Percentiles rank a stretch among this genome's conserved stretches.
These are phyloP conservation scores for Clonostachys sp. DNA, from an alignment of 2,329 filamentous ascomycete species.

Conservation along the genomic window DNA sequence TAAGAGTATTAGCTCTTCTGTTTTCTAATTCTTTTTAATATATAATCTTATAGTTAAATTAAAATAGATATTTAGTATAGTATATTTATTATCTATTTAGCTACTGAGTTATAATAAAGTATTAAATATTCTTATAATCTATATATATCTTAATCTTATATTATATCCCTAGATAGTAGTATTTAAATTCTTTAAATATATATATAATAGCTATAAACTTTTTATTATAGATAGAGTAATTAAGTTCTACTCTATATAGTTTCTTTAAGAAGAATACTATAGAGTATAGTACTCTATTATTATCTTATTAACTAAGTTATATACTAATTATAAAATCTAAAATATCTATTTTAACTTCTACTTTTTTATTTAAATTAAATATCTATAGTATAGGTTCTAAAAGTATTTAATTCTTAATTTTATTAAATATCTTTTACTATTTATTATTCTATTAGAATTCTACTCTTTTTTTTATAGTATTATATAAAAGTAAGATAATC, in stretches of 20 bases:
- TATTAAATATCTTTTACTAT: background rate
- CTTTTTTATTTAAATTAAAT: background rate
- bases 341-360: background rate
- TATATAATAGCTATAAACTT: background rate
- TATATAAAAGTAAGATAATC: background rate
- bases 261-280: background rate
- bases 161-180: background rate
- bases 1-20: background rate
- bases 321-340: background rate
- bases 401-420: background rate
- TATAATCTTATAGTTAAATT: background rate
- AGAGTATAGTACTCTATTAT: background rate
- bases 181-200: background rate
- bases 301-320: background rate
- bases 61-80: background rate
- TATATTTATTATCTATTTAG: background rate
- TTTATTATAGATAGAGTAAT: background rate
- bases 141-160: background rate
- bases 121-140: background rate
- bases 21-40: background rate
- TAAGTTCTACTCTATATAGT: background rate
- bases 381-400: background rate
- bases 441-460: background rate
- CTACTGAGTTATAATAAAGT: background rate
- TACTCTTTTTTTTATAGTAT: background rate